phyloP scores from a whole-genome alignment of 192 early-diverging fungal genomes.

The Chytriomyces sp. region DNA sequence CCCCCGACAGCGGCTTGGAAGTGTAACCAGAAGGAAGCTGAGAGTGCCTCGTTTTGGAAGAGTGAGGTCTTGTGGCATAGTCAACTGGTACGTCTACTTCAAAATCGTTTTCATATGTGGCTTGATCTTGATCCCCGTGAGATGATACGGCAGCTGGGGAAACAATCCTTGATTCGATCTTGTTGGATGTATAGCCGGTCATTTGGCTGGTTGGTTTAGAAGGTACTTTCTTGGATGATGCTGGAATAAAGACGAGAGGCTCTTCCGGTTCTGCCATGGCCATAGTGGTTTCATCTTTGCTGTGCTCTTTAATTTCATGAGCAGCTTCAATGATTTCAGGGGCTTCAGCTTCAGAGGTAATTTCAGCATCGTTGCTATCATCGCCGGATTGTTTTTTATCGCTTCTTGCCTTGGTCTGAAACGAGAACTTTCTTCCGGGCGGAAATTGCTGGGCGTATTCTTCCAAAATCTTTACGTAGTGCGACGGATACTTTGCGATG shows the following conservation, averaged over 20 bases:
- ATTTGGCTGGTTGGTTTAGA: no score
- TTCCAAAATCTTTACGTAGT: constrained; percentile 44
- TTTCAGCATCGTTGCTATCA: background rate
- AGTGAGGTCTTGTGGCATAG: no score
- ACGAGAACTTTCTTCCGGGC: background rate
- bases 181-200: no score
- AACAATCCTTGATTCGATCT: no score
- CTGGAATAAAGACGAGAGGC: background rate
- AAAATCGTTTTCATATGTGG: no score
- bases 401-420: no score
- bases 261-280: constrained; percentile 1
- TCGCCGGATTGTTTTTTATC: background rate
- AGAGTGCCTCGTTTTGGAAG: no score
- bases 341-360: background rate
- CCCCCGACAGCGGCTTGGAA: no score
- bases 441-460: constrained; percentile 26
- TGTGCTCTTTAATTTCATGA: background rate
- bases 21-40: no score
- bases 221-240: background rate
- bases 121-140: no score
- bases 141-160: no score
- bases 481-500: constrained; percentile 54
- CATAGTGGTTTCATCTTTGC: background rate
- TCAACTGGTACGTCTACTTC: no score
- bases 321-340: background rate